Conservation (phyloP, 257 asterid genomes). For the Scutellaria baicalensis region DNA sequence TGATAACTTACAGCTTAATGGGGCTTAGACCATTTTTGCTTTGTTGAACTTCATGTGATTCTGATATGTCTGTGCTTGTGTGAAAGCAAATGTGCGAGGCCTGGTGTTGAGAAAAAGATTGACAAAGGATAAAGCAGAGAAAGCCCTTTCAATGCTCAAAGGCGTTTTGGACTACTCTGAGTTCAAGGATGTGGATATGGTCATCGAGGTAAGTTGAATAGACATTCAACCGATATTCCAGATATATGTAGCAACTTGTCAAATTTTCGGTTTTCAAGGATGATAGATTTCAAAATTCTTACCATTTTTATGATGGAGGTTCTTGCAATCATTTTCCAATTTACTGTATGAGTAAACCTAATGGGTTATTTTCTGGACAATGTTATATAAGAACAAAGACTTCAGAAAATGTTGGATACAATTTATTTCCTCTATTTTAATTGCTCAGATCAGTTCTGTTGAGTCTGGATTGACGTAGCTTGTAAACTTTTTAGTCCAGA, state of each 20-base stretch:
- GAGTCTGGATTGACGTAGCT: neutral
- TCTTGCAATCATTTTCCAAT: neutral
- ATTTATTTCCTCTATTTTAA: neutral
- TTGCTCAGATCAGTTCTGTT: neutral
- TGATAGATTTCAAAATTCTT: neutral
- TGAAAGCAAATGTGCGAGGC: constrained; percentile 62
- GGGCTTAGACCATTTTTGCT: constrained; percentile 7
- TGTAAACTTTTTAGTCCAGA: neutral
- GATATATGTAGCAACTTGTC: neutral
- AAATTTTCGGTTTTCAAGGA: constrained; percentile 3
- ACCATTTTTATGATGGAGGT: neutral
- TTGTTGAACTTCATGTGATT: neutral
- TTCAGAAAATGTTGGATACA: neutral
- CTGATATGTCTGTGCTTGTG: constrained; percentile 12
- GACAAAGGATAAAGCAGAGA: constrained; percentile 65
- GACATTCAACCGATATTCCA: constrained; percentile 10
- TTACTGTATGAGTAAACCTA: neutral
- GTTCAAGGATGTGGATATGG: constrained; percentile 90
- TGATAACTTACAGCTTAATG: neutral
- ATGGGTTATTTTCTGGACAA: neutral
- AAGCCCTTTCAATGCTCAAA: constrained; percentile 62
- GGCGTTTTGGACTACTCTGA: constrained; percentile 82
- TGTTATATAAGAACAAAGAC: neutral
- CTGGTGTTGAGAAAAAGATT: constrained; percentile 75
- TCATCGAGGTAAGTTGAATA: constrained; percentile 61